Evolutionary conservation across 176 grass and related monocot species (phyloP).

Genomic region (Chloris gayana): DNA sequence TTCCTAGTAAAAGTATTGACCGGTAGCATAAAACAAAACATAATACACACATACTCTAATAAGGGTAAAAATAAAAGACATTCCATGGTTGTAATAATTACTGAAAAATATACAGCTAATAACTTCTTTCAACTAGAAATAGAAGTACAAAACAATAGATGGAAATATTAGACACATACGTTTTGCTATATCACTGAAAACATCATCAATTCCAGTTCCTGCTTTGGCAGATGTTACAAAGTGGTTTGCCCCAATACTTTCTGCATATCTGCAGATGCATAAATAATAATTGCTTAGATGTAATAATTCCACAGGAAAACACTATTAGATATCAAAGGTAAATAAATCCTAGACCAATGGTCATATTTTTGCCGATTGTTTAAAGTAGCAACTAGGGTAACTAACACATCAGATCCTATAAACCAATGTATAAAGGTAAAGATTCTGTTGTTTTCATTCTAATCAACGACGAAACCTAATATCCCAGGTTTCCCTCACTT

Average conservation of each 20-base stretch:
- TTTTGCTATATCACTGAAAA: conserved; percentile 71
- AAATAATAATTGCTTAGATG: conserved; percentile 13
- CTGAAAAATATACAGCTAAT: neutral
- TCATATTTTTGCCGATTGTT: neutral
- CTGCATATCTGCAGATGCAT: conserved; percentile 57
- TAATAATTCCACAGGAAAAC: neutral
- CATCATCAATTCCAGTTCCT: conserved; percentile 62
- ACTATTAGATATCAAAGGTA: neutral
- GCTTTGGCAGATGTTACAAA: conserved; percentile 83
- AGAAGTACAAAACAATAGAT: neutral
- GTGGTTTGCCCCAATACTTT: conserved; percentile 61
- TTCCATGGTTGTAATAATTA: neutral
- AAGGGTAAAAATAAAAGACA: neutral
- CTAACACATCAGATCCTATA: neutral
- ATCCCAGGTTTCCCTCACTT: neutral
- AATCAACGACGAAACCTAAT: neutral
- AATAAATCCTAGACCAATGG: neutral
- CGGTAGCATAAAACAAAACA: neutral
- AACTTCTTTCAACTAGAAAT: neutral
- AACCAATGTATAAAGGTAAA: neutral
- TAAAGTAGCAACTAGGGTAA: conserved; percentile 6
- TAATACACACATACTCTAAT: neutral
- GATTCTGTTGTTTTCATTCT: neutral
- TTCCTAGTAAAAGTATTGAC: neutral
- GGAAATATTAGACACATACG: conserved; percentile 39